Evolutionary conservation across 2,329 filamentous ascomycete genomes (phyloP), one percentile per base, ranked within the genome.

Genomic region (Fusarium sulawesiense): DNA sequence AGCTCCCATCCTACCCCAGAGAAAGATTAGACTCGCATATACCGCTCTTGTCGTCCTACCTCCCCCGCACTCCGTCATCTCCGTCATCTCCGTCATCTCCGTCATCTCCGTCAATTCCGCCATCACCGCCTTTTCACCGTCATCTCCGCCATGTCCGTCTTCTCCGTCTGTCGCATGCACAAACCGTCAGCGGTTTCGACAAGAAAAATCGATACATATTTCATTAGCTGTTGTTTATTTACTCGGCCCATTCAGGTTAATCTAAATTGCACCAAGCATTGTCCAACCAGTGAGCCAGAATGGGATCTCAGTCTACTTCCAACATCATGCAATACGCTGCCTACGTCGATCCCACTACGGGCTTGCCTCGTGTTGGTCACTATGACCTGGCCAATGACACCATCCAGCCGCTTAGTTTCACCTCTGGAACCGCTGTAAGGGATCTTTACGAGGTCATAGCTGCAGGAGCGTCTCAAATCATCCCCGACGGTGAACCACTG

Each of bases 401-500:
- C 21, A 27, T 51, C 2, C 37, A 58, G 32, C 55, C 29, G 10
- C 11, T 51, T 13, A 49, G 32, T 21, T 44, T 34, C 23, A 44
- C 27, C 3, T 51, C 55, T 27, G 55, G 55, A 14, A 57, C 27
- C 11, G 34, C 45, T 16, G 29, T 50, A 4, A 50, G 11, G 6
- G 21, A 44, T 10, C 34, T 57, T 11, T 57, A 57, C 27, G 34
- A 57, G 18, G 34, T 50, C 11, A 57, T 57, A 8, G 55, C 55
- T 42, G 55, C 55, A 34, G 34, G 34, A 12, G 3, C 34, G 3
- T 42, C 55, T 18, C 45, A 57, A 16, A 50, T 50, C 27, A 50
- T 32, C 18, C 11, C 34, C 3, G 37, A 57, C 14, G 27, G 55
- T 13, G 45, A 57, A 18, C 3, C 27, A 3, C 7, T 57, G 12